phyloP scores from a whole-genome alignment of 345 rosid species.

The Cardamine occulta region DNA sequence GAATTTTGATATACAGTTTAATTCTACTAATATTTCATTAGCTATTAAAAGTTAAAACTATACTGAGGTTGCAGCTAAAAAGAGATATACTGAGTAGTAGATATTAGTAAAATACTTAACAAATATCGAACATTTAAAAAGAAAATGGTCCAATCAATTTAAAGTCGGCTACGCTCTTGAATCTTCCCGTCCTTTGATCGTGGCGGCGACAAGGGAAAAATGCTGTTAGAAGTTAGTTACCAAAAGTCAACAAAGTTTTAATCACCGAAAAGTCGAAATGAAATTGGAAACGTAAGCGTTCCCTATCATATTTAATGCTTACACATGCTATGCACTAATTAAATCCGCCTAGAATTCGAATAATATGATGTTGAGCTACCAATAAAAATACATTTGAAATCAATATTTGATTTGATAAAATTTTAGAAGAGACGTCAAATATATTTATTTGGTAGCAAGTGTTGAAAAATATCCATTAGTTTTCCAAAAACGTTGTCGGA shows the following conservation, averaged over 20 bases:
- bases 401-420: slow-evolving; percentile 1
- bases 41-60: not conserved
- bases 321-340: slow-evolving; percentile 24
- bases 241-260: slow-evolving; percentile 34
- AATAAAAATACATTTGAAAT: not conserved
- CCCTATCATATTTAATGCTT: slow-evolving; percentile 35
- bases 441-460: not conserved
- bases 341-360: not conserved
- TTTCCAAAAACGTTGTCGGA: slow-evolving; percentile 1
- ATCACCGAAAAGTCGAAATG: slow-evolving; percentile 29
- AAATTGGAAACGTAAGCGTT: slow-evolving; percentile 39
- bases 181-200: slow-evolving; percentile 36
- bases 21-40: not conserved
- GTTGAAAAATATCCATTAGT: not conserved
- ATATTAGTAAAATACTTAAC: not conserved
- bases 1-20: not conserved
- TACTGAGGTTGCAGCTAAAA: not conserved
- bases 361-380: not conserved
- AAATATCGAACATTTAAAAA: not conserved
- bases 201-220: slow-evolving; percentile 45
- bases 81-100: too few species aligned
- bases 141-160: not conserved
- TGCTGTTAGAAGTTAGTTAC: slow-evolving; percentile 43
- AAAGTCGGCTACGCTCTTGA: slow-evolving; percentile 18
- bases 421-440: not conserved